These are phyloP conservation scores for Miscanthus sacchariflorus DNA, from an alignment of 202 grass and related monocot genomes.

Conservation along the genomic window DNA sequence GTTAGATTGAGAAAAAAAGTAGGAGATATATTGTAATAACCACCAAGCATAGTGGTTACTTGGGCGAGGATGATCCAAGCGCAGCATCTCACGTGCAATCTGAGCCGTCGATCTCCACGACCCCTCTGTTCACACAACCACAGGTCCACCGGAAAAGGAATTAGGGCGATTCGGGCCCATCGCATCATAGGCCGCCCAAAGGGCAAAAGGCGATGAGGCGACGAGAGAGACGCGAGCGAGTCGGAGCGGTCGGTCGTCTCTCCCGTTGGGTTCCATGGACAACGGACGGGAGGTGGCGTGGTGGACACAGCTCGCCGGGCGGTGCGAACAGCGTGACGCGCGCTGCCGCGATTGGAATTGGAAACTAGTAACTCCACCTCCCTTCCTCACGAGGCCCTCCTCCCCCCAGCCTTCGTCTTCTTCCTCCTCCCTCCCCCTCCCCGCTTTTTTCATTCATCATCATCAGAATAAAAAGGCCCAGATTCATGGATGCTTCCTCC, in stretches of 20 bases:
- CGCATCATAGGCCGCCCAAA: not conserved
- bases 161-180: not conserved
- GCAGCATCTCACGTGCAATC: not conserved
- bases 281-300: not conserved
- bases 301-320: constrained; percentile 7
- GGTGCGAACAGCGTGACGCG: not conserved
- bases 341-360: not conserved
- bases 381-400: not conserved
- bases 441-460: not conserved
- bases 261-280: not conserved
- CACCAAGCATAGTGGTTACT: too few relatives aligned
- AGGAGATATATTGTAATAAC: too few relatives aligned
- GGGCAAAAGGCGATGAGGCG: not conserved
- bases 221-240: not conserved
- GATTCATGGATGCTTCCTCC: not conserved
- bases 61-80: too few relatives aligned
- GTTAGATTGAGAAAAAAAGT: too few relatives aligned
- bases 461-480: not conserved
- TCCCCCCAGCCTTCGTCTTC: not conserved
- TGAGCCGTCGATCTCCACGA: not conserved
- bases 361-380: not conserved
- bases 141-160: not conserved
- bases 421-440: not conserved
- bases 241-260: not conserved
- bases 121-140: not conserved